phyloP scores from a whole-genome alignment of 2,329 filamentous ascomycete species.

The Diplodia seriata region DNA sequence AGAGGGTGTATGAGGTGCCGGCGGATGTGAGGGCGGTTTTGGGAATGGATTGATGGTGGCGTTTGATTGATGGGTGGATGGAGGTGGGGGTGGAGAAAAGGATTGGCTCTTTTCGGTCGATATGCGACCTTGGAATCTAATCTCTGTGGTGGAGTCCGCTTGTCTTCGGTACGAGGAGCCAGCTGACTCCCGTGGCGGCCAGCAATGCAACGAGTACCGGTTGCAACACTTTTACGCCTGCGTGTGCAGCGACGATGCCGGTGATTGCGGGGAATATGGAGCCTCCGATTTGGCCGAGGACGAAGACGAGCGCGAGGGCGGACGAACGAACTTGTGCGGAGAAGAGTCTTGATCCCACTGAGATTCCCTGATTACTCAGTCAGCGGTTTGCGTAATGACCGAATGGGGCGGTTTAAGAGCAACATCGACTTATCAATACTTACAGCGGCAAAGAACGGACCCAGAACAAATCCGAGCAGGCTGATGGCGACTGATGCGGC shows the following conservation, averaged over 20 bases:
- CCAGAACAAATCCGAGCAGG: constrained; percentile 64
- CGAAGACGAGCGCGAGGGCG: constrained; percentile 63
- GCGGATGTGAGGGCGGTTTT: background rate
- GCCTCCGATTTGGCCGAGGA: constrained; percentile 63
- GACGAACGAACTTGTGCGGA: constrained; percentile 55
- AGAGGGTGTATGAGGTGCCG: constrained; percentile 50
- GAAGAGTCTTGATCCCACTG: constrained; percentile 61
- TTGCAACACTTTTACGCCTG: constrained; percentile 8
- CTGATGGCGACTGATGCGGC: constrained; percentile 62
- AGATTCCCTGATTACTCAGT: constrained; percentile 55
- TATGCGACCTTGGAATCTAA: background rate
- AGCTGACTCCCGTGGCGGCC: constrained; percentile 1
- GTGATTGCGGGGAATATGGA: constrained; percentile 64
- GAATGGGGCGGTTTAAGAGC: background rate
- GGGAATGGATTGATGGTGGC: background rate
- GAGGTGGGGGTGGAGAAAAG: background rate
- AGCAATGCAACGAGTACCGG: constrained; percentile 8
- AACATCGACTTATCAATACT: constrained; percentile 13
- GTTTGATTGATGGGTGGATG: background rate
- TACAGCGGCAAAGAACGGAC: constrained; percentile 65
- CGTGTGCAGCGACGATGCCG: constrained; percentile 55
- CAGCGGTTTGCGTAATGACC: background rate
- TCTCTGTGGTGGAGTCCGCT: constrained; percentile 3
- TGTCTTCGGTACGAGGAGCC: constrained; percentile 17
- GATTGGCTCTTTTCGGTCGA: too few species aligned